Percentiles rank a stretch among this genome's conserved stretches.
Conservation (phyloP, 179 eudicot genomes). For the Nepenthes alata region DNA sequence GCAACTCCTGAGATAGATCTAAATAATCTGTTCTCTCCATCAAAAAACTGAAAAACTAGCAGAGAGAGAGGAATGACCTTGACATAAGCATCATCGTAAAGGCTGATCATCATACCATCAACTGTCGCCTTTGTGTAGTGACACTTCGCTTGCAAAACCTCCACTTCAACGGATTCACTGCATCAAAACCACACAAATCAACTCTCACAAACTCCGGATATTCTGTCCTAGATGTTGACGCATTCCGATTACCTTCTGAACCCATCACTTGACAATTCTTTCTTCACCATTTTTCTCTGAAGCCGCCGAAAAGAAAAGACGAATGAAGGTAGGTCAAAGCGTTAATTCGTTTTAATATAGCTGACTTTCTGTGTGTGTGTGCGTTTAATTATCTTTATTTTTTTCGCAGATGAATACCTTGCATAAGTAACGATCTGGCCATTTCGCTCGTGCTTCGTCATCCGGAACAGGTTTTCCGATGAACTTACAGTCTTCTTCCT, state of each 20-base stretch:
- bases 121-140: slow-evolving; percentile 23
- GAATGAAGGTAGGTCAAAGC: not conserved
- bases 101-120: slow-evolving; percentile 20
- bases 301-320: not conserved
- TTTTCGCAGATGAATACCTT: slow-evolving; percentile 1
- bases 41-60: too few species aligned
- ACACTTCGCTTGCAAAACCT: slow-evolving; percentile 21
- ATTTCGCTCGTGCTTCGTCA: slow-evolving; percentile 12
- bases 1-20: too few species aligned
- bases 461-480: slow-evolving; percentile 18
- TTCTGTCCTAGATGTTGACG: not conserved
- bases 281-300: not conserved
- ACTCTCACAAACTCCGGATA: too few species aligned
- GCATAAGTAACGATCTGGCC: slow-evolving; percentile 17
- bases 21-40: too few species aligned
- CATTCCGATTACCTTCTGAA: not conserved
- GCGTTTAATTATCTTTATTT: too few species aligned
- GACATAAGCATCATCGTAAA: slow-evolving; percentile 25
- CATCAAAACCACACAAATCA: not conserved
- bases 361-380: too few species aligned
- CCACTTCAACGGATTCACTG: slow-evolving; percentile 4
- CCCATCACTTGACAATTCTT: not conserved
- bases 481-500: slow-evolving; percentile 9
- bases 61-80: slow-evolving; percentile 11
- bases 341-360: too few species aligned